Conservation (phyloP, 2,329 filamentous ascomycete species). For the Pseudogymnoascus sp. region DNA sequence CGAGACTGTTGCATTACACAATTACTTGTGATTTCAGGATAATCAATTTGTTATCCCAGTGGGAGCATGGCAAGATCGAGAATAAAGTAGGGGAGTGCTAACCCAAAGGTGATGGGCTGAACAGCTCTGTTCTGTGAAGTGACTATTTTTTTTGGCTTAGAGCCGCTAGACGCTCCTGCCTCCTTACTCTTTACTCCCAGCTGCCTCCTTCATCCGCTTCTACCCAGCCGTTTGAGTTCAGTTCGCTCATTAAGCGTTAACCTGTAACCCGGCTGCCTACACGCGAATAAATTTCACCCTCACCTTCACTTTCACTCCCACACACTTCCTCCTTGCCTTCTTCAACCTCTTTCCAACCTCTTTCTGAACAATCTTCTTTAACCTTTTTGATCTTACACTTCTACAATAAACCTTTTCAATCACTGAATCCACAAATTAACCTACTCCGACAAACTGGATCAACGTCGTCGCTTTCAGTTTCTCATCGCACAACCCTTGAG, state of each 20-base stretch:
- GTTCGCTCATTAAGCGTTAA: not conserved
- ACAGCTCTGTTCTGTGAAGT: not conserved
- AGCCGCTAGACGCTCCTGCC: constrained; percentile 3
- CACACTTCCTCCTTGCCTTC: not conserved
- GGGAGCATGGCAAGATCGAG: not conserved
- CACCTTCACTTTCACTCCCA: not conserved
- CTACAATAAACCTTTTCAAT: not conserved
- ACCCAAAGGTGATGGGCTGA: not conserved
- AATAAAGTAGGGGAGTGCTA: not conserved
- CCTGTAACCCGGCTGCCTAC: not conserved
- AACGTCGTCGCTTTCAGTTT: not conserved
- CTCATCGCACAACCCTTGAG: not conserved
- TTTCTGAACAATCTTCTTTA: not conserved
- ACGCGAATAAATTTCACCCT: not conserved
- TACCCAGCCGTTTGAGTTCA: not conserved
- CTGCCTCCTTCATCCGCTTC: not conserved
- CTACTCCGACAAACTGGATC: not conserved
- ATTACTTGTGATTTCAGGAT: not conserved
- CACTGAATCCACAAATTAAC: not conserved
- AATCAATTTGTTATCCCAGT: not conserved
- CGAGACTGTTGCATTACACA: not conserved
- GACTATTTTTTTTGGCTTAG: not conserved
- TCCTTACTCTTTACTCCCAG: not conserved
- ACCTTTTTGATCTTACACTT: not conserved
- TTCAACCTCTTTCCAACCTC: not conserved